phyloP scores from a whole-genome alignment of 139 green algal species.

The Monoraphidium neglectum region DNA sequence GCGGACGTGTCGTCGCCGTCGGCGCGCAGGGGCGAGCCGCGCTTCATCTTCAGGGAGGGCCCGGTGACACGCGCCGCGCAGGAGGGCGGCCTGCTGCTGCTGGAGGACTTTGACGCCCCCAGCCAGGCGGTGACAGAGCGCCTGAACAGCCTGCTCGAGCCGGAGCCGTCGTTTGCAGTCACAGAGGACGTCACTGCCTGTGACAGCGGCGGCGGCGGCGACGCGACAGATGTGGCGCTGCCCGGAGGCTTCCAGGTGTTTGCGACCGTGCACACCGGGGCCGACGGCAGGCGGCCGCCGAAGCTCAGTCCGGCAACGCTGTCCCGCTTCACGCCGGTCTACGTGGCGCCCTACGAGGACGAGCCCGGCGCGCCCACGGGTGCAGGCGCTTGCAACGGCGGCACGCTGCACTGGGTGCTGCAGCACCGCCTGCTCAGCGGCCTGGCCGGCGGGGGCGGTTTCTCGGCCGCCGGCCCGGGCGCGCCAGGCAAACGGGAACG shows the following conservation, averaged over 20 bases:
- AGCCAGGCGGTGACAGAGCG: constrained; percentile 45
- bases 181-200: constrained; percentile 40
- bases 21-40: background rate
- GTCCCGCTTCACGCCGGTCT: constrained; percentile 36
- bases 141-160: constrained; percentile 46
- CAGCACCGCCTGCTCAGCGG: too few relatives aligned
- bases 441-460: too few relatives aligned
- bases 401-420: too few relatives aligned
- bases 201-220: background rate
- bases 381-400: too few relatives aligned
- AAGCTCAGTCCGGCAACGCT: constrained; percentile 35
- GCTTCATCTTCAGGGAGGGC: constrained; percentile 47
- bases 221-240: background rate
- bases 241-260: constrained; percentile 27
- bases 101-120: constrained; percentile 44
- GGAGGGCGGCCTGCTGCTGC: constrained; percentile 33
- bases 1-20: background rate
- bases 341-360: constrained; percentile 17
- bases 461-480: too few relatives aligned
- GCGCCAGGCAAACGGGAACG: background rate
- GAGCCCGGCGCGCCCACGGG: too few relatives aligned
- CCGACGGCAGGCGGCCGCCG: background rate
- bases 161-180: constrained; percentile 35
- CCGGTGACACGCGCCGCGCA: constrained; percentile 35
- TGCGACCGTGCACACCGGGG: constrained; percentile 20